These are phyloP conservation scores for Cladosporium oxysporum DNA, from an alignment of 2,329 filamentous ascomycete species.

Conservation along the genomic window DNA sequence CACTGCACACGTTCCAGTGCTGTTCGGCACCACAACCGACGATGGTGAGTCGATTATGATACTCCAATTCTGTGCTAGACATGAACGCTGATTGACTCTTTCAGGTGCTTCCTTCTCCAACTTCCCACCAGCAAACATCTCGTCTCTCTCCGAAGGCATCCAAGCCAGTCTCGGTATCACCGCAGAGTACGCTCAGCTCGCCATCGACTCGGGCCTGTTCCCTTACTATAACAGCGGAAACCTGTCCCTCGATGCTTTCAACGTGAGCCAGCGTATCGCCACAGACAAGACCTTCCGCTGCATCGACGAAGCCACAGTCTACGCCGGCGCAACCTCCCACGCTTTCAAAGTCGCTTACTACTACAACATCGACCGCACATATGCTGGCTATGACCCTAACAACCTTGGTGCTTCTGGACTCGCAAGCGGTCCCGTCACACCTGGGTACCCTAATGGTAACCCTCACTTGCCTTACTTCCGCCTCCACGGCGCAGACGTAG, in stretches of 20 bases:
- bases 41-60: slow-evolving; percentile 42
- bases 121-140: slow-evolving; percentile 49
- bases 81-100: background rate
- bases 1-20: slow-evolving; percentile 54
- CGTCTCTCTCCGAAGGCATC: slow-evolving; percentile 46
- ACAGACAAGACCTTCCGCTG: slow-evolving; percentile 64
- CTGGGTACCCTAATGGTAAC: slow-evolving; percentile 47
- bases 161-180: slow-evolving; percentile 50
- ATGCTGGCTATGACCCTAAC: slow-evolving; percentile 57
- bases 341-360: slow-evolving; percentile 56
- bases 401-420: slow-evolving; percentile 49
- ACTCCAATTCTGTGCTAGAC: background rate
- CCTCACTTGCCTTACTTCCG: slow-evolving; percentile 56
- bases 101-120: slow-evolving; percentile 52
- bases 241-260: slow-evolving; percentile 58
- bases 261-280: slow-evolving; percentile 55
- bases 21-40: slow-evolving; percentile 58
- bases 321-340: slow-evolving; percentile 48
- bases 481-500: slow-evolving; percentile 57
- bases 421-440: slow-evolving; percentile 36
- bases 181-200: slow-evolving; percentile 39
- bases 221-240: slow-evolving; percentile 53
- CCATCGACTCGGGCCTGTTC: slow-evolving; percentile 52
- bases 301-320: slow-evolving; percentile 60
- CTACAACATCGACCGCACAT: slow-evolving; percentile 62